Conservation (phyloP, 2,329 filamentous ascomycete species). For the Penicillium aurantiogriseum region DNA sequence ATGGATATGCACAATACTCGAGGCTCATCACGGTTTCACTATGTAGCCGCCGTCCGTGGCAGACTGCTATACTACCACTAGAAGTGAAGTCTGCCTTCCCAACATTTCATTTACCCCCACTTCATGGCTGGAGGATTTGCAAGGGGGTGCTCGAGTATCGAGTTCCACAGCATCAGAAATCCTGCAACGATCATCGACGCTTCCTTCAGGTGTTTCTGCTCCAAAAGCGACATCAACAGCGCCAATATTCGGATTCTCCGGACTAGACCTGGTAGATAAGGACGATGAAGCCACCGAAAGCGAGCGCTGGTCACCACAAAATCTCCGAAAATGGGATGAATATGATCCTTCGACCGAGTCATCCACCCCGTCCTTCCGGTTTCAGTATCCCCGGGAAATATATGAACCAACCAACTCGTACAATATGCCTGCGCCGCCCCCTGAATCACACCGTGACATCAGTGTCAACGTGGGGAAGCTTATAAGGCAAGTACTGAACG, state of each 20-base stretch:
- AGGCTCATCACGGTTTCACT: not conserved
- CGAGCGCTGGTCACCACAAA: not conserved
- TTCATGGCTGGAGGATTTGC: not conserved
- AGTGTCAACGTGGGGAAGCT: not conserved
- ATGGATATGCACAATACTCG: not conserved
- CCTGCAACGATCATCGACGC: not conserved
- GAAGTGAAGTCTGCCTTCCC: not conserved
- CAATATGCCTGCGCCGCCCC: not conserved
- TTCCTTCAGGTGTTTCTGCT: not conserved
- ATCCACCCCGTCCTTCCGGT: not conserved
- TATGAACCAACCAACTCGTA: not conserved
- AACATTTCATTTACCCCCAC: not conserved
- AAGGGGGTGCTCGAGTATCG: not conserved
- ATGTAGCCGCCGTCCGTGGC: not conserved
- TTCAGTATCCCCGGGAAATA: not conserved
- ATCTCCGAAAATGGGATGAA: not conserved
- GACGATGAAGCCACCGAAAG: not conserved
- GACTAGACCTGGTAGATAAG: not conserved
- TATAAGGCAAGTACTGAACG: not conserved
- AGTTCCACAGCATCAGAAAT: not conserved
- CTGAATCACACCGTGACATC: not conserved
- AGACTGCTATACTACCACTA: not conserved
- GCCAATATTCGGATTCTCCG: not conserved
- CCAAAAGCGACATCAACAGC: not conserved
- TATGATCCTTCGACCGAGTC: not conserved